phyloP scores from a whole-genome alignment of 2,329 filamentous ascomycete genomes.

The Acarospora socialis region DNA sequence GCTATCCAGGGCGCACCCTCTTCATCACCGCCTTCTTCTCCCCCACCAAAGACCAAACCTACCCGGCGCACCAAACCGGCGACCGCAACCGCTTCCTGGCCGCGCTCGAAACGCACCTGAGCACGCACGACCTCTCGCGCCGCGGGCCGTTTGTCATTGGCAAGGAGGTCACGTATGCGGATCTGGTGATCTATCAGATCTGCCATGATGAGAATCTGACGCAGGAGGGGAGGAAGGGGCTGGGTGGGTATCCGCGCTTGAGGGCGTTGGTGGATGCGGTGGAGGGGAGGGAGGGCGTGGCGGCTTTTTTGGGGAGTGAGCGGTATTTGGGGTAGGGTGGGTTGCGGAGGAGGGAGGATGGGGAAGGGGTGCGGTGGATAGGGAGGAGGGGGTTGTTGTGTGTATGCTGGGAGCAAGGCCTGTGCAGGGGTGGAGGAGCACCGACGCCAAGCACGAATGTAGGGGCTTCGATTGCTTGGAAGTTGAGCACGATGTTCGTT shows the following conservation, averaged over 20 bases:
- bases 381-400: too few species aligned
- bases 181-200: conserved; percentile 18
- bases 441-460: too few species aligned
- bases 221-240: conserved; percentile 15
- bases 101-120: conserved; percentile 24
- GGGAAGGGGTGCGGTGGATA: too few species aligned
- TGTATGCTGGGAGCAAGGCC: too few species aligned
- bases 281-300: conserved; percentile 17
- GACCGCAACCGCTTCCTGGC: conserved; percentile 15
- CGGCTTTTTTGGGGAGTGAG: conserved; percentile 18
- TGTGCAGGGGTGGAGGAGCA: too few species aligned
- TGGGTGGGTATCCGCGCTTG: conserved; percentile 18
- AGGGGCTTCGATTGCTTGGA: too few species aligned
- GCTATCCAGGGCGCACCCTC: conserved; percentile 18
- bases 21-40: conserved; percentile 20
- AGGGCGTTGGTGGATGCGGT: conserved; percentile 18
- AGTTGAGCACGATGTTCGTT: too few species aligned
- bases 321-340: conserved; percentile 13
- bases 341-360: not conserved
- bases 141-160: conserved; percentile 19
- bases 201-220: conserved; percentile 19
- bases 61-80: conserved; percentile 17
- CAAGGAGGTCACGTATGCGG: conserved; percentile 19
- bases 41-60: conserved; percentile 15
- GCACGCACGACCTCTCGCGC: conserved; percentile 18